Percentiles rank a stretch among this genome's conserved stretches.
Evolutionary conservation across 768 basidiomycete genomes (phyloP).

Genomic region (Tricholoma sp.): DNA sequence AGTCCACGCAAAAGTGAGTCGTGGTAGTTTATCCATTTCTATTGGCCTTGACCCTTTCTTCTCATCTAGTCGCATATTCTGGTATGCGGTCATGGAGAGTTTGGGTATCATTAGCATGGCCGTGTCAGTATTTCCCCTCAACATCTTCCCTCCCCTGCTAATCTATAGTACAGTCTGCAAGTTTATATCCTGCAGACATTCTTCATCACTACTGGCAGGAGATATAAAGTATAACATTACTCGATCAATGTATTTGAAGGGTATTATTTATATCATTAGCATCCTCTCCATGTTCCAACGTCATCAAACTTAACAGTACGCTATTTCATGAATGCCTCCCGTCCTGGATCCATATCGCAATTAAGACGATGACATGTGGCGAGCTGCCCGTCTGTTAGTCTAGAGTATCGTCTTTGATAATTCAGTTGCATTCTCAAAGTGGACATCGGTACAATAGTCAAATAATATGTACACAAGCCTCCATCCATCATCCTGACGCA

Average conservation of each 20-base stretch:
- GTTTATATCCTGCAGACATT: constrained; percentile 93
- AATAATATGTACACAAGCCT: too few species aligned
- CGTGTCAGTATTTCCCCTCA: constrained; percentile 47
- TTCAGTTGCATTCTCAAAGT: too few species aligned
- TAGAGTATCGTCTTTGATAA: too few species aligned
- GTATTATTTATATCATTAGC: background rate
- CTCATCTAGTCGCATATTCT: constrained; percentile 74
- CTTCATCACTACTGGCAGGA: constrained; percentile 90
- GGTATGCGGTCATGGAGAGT: constrained; percentile 86
- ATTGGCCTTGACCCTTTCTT: constrained; percentile 1
- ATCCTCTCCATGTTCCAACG: too few species aligned
- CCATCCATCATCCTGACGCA: too few species aligned
- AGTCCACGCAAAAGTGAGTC: constrained; percentile 78
- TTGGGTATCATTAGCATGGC: constrained; percentile 81
- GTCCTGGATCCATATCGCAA: too few species aligned
- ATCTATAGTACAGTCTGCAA: constrained; percentile 55
- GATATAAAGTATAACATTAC: constrained; percentile 70
- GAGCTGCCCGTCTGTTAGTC: too few species aligned
- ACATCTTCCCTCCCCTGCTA: constrained; percentile 1
- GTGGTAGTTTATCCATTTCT: background rate
- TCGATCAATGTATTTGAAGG: background rate
- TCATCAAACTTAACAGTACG: background rate
- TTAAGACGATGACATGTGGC: too few species aligned
- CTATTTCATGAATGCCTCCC: background rate
- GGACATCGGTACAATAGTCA: too few species aligned